Percentiles rank a stretch among this genome's conserved stretches.
phyloP scores from a whole-genome alignment of 176 grass and related monocot species.

The Cocos nucifera region DNA sequence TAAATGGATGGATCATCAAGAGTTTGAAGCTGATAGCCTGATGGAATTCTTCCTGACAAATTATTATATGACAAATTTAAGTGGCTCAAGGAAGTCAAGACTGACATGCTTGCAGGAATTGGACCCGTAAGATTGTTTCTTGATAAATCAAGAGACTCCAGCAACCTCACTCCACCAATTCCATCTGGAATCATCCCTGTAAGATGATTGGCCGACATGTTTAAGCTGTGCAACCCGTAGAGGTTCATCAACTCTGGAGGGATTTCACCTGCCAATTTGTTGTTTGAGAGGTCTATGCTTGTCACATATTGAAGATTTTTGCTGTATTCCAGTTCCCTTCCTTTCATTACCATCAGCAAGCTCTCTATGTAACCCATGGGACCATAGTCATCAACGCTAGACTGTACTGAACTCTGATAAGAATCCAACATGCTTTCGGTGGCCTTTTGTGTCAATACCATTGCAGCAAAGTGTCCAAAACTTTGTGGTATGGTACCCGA shows the following conservation, averaged over 20 bases:
- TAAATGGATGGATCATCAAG: conserved; percentile 26
- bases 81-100: neutral
- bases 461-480: conserved; percentile 18
- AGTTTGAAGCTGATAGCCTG: conserved; percentile 25
- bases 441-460: neutral
- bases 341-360: conserved; percentile 16
- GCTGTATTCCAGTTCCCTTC: conserved; percentile 10
- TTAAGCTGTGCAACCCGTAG: conserved; percentile 21
- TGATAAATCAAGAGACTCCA: conserved; percentile 40
- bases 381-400: no score
- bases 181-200: conserved; percentile 23
- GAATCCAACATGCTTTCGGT: no score
- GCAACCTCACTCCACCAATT: conserved; percentile 12
- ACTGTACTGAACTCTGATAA: no score
- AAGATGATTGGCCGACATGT: conserved; percentile 34
- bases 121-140: conserved; percentile 28
- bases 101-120: conserved; percentile 31
- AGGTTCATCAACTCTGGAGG: conserved; percentile 16
- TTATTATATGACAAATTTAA: conserved; percentile 41
- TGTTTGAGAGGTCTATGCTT: conserved; percentile 23
- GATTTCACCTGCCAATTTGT: conserved; percentile 23
- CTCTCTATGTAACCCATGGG: no score
- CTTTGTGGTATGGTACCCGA: conserved; percentile 11
- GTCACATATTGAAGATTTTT: neutral
- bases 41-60: conserved; percentile 36